Evolutionary conservation across 148 eudicot genomes (phyloP).

Genomic region (Cornus florida): DNA sequence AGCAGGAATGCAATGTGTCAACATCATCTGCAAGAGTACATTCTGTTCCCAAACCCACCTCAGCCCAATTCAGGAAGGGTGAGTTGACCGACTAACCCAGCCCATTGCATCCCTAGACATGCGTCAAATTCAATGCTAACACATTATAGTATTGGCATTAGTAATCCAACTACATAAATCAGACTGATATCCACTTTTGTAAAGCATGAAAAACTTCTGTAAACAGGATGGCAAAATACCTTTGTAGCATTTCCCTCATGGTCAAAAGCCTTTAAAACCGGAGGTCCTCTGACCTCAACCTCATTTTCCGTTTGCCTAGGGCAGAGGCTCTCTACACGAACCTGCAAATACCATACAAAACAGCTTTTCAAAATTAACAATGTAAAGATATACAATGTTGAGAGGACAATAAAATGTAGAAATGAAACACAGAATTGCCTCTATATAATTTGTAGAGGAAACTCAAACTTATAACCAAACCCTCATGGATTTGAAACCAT

Average conservation of each 20-base stretch:
- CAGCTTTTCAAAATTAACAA: not conserved
- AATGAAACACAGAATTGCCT: not conserved
- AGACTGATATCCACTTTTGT: not conserved
- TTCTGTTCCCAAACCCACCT: not conserved
- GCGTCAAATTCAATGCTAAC: not conserved
- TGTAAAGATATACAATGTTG: not conserved
- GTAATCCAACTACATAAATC: not conserved
- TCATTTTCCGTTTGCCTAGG: conserved; percentile 67
- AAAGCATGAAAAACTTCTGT: not conserved
- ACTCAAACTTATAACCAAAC: not conserved
- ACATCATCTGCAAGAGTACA: not conserved
- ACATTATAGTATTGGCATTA: not conserved
- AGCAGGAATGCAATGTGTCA: not conserved
- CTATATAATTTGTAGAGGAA: not conserved
- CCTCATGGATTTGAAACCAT: not conserved
- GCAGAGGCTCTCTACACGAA: conserved; percentile 62
- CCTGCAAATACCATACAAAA: conserved; percentile 39
- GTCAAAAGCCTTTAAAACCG: conserved; percentile 93
- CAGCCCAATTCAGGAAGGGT: not conserved
- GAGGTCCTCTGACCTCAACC: conserved; percentile 96
- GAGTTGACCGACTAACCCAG: not conserved
- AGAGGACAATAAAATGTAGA: not conserved
- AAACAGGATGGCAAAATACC: conserved; percentile 44
- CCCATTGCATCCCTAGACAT: not conserved
- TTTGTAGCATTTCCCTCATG: conserved; percentile 84